Conservation (phyloP, 2,329 filamentous ascomycete genomes). For the Trichocomaceae sp. region DNA sequence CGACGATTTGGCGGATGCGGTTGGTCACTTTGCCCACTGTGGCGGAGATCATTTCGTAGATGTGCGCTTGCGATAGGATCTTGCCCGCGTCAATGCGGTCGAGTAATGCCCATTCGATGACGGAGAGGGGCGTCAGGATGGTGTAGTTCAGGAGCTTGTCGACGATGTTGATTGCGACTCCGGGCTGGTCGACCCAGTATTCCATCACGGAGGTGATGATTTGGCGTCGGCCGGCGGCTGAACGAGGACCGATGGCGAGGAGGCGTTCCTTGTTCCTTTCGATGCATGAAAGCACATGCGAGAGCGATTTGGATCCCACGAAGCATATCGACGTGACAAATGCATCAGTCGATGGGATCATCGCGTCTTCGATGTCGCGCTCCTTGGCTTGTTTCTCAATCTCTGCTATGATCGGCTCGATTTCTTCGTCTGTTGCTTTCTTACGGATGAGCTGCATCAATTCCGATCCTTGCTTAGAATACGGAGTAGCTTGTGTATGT, state of each 20-base stretch:
- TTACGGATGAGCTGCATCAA: slow-evolving; percentile 71
- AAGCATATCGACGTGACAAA: slow-evolving; percentile 91
- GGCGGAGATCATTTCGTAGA: slow-evolving; percentile 84
- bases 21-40: slow-evolving; percentile 87
- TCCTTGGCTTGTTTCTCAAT: slow-evolving; percentile 74
- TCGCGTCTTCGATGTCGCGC: slow-evolving; percentile 62
- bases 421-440: slow-evolving; percentile 78
- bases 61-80: slow-evolving; percentile 64
- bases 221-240: slow-evolving; percentile 70
- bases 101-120: slow-evolving; percentile 83
- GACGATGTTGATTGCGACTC: slow-evolving; percentile 83
- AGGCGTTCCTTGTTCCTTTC: slow-evolving; percentile 90
- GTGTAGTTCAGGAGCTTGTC: slow-evolving; percentile 98
- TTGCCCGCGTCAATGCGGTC: slow-evolving; percentile 59
- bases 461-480: slow-evolving; percentile 75
- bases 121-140: slow-evolving; percentile 76
- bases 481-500: slow-evolving; percentile 59
- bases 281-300: slow-evolving; percentile 90
- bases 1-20: slow-evolving; percentile 73
- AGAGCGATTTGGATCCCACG: slow-evolving; percentile 90
- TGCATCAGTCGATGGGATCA: slow-evolving; percentile 83
- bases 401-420: slow-evolving; percentile 70
- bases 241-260: slow-evolving; percentile 67
- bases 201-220: slow-evolving; percentile 85
- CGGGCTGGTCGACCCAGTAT: slow-evolving; percentile 91